Percentiles rank a stretch among this genome's conserved stretches.
These are phyloP conservation scores for Jaltomata sinuosa DNA, from an alignment of 257 asterid species.

Conservation along the genomic window DNA sequence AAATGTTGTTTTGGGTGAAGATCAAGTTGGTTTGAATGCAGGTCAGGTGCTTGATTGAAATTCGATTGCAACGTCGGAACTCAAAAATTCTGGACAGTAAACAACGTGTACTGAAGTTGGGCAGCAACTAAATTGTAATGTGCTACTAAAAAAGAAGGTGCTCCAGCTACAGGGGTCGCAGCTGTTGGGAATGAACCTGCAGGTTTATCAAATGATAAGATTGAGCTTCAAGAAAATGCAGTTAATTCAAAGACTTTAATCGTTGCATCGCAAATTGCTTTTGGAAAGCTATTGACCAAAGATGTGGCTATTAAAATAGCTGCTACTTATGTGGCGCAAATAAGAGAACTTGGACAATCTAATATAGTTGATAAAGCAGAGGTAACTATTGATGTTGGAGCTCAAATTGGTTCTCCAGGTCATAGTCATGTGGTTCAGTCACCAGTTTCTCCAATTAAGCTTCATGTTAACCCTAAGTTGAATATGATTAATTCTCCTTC, in stretches of 20 bases:
- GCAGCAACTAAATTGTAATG: no score
- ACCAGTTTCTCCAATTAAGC: no score
- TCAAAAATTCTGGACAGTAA: no score
- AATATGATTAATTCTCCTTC: no score
- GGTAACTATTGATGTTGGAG: neutral
- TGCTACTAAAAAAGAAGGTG: no score
- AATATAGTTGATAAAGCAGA: neutral
- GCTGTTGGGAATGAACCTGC: neutral
- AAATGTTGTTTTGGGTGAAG: no score
- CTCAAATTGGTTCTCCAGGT: neutral
- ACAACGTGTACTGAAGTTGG: no score
- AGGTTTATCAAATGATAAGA: neutral
- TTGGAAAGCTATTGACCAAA: neutral
- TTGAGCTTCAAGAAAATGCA: neutral
- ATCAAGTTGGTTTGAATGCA: no score
- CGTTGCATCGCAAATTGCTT: neutral
- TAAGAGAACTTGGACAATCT: neutral
- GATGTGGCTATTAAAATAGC: neutral
- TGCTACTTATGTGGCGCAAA: neutral
- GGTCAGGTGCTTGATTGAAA: no score
- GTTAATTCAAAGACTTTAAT: neutral
- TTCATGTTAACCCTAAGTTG: no score
- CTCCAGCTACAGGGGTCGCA: neutral
- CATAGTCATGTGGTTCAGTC: no score
- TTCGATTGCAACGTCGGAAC: no score